Percentiles rank a stretch among this genome's conserved stretches.
These are phyloP conservation scores for Huntiella moniliformis DNA, from an alignment of 2,329 filamentous ascomycete genomes.

Conservation along the genomic window DNA sequence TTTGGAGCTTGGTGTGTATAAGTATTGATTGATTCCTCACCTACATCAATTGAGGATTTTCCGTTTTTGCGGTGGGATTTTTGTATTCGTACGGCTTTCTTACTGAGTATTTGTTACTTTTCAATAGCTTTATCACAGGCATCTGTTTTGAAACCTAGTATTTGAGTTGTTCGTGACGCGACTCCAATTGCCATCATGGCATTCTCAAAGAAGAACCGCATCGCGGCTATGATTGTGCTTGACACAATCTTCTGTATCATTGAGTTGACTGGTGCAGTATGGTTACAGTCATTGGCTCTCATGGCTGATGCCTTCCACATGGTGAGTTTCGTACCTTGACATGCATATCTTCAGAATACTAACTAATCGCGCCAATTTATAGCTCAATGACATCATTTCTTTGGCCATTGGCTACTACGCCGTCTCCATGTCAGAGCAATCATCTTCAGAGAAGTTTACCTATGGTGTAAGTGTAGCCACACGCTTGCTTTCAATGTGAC, in stretches of 20 bases:
- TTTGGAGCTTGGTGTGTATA: no score
- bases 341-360: not conserved
- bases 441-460: slow-evolving; percentile 78
- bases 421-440: slow-evolving; percentile 70
- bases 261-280: slow-evolving; percentile 69
- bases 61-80: no score
- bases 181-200: slow-evolving; percentile 36
- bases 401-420: slow-evolving; percentile 87
- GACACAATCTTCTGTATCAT: slow-evolving; percentile 79
- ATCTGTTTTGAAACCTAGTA: not conserved
- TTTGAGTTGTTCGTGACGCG: not conserved
- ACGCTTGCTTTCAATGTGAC: not conserved
- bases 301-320: slow-evolving; percentile 98
- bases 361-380: not conserved
- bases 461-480: slow-evolving; percentile 52
- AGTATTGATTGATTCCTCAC: no score
- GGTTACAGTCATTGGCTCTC: slow-evolving; percentile 77
- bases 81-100: no score
- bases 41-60: no score
- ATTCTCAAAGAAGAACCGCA: slow-evolving; percentile 82
- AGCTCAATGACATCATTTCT: slow-evolving; percentile 95
- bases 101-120: not conserved
- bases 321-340: slow-evolving; percentile 30
- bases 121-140: not conserved
- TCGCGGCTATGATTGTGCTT: slow-evolving; percentile 80